Percentiles rank a stretch among this genome's conserved stretches.
These are phyloP conservation scores for Fusarium brachygibbosum DNA, from an alignment of 2,329 filamentous ascomycete species.

Conservation along the genomic window DNA sequence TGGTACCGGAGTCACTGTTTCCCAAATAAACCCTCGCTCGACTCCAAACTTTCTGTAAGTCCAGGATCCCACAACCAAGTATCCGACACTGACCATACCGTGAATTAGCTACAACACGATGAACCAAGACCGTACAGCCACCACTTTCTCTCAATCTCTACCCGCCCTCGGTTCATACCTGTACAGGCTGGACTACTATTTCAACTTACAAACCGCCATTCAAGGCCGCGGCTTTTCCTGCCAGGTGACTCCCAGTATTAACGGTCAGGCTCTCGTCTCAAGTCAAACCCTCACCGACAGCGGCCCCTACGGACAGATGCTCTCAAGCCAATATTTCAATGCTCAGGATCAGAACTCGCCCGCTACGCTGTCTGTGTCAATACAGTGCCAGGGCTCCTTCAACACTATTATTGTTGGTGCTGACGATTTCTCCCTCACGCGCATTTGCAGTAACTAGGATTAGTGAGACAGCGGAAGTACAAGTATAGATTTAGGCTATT, in stretches of 20 bases:
- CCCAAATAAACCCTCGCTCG: neutral
- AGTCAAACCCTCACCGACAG: neutral
- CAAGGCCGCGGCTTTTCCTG: neutral
- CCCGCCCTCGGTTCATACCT: neutral
- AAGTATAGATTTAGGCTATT: no score
- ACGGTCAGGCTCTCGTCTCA: neutral
- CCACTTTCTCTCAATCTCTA: constrained; percentile 4
- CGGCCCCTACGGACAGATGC: neutral
- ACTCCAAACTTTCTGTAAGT: neutral
- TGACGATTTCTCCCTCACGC: constrained; percentile 7
- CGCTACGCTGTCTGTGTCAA: neutral
- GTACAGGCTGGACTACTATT: constrained; percentile 10
- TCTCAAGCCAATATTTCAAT: neutral
- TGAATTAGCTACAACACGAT: neutral
- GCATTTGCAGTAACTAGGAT: neutral
- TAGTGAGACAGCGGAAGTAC: neutral
- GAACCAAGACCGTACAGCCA: no score
- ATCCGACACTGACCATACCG: neutral
- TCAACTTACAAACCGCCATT: neutral
- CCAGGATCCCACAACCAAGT: no score
- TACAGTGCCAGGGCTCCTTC: neutral
- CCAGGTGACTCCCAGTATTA: neutral
- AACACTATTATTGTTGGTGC: neutral
- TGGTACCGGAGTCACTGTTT: neutral
- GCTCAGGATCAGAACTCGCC: neutral